Evolutionary conservation across 1,139 yeast species (phyloP), one percentile per base, ranked within the genome.

Genomic region (Blastobotrys capitulatus): DNA sequence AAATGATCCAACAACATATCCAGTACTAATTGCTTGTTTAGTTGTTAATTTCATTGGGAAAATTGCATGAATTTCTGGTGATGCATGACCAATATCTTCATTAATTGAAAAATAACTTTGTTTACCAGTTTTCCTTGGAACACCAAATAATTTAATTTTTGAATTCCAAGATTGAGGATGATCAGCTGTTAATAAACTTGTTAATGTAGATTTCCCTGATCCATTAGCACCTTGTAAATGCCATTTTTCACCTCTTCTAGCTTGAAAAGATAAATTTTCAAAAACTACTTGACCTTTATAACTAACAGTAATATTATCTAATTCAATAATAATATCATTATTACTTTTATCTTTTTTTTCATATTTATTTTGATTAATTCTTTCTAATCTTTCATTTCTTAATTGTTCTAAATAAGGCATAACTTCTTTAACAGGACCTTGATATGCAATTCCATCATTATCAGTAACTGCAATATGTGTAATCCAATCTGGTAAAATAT

Each of bases 101-200:
- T 92, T 92, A 52, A 87, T 82, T 49, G 83, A 86, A 60, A 88
- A 88, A 61, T 85, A 89, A 48, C 81, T 80, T 15, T 83, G 78
- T 20, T 79, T 81, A 5, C 97, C 97, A 0, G 90, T 81, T 54
- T 76, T 77, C 44, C 96, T 74, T n/a, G 80, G 76, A 26, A 67
- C 67, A 0, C 92, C 94, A 60, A 84, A 72, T 50, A 89, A 76
- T 18, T 74, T 66, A 39, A 92, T 75, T 26, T 78, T 80, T 3
- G 81, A 76, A 58, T 80, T 82, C 97, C 97, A 92, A 1, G 96
- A 83, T 65, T 92, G 96, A 0, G 98, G 98, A 63, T 92, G 98
- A 60, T 92, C 98, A 2, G 96, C 92, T 0, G 96, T 88, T 35
- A 92, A 74, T 39, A 92, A 67, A 1, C 97, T 82, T 16, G 92